Percentiles rank a stretch among this genome's conserved stretches.
These are phyloP conservation scores for Chytridium lagenaria DNA, from an alignment of 371 early-diverging fungal species.

Conservation along the genomic window DNA sequence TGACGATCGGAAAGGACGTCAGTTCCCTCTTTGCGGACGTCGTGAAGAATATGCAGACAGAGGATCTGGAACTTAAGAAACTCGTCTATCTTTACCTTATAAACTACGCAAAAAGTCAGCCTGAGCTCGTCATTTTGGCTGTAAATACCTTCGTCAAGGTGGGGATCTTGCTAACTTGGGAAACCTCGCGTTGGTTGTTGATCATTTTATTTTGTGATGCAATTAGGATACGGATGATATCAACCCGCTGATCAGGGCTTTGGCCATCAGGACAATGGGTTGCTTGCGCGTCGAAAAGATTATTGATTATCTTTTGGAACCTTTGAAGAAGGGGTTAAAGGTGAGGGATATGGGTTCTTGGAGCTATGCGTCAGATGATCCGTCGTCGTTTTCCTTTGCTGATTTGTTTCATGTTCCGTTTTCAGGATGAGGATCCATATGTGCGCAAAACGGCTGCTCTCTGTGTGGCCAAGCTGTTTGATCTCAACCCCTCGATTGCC, in stretches of 20 bases:
- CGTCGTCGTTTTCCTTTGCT: too few relatives aligned
- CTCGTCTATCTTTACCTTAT: constrained; percentile 81
- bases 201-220: background rate
- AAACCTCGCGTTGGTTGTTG: background rate
- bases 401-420: background rate
- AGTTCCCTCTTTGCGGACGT: constrained; percentile 80
- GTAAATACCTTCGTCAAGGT: constrained; percentile 97
- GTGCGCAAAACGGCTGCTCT: constrained; percentile 66
- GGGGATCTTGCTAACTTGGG: background rate
- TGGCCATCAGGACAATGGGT: constrained; percentile 97
- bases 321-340: constrained; percentile 58
- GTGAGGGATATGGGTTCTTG: constrained; percentile 28
- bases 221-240: constrained; percentile 90
- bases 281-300: constrained; percentile 96
- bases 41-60: constrained; percentile 98
- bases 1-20: constrained; percentile 71
- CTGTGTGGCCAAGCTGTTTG: constrained; percentile 93
- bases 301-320: constrained; percentile 79
- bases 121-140: constrained; percentile 96
- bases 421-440: constrained; percentile 65
- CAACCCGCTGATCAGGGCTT: constrained; percentile 93
- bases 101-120: constrained; percentile 93
- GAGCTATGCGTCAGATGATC: background rate
- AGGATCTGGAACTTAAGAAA: constrained; percentile 91
- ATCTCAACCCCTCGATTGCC: constrained; percentile 73